Evolutionary conservation across 495 filamentous ascomycete species (phyloP).

Genomic region (Rusavskia elegans): DNA sequence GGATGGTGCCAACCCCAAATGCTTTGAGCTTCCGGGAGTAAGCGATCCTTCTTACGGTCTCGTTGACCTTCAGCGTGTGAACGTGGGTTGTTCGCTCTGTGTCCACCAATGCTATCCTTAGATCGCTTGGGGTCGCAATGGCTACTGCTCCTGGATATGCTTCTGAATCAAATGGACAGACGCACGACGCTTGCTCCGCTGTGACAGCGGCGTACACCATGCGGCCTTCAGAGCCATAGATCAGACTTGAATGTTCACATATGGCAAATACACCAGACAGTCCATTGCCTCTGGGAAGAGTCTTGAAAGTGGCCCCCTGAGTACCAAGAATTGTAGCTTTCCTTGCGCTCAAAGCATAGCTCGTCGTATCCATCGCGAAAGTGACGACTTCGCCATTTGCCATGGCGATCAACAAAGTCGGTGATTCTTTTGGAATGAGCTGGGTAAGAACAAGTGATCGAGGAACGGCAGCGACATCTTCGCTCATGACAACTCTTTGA

Average conservation of each 20-base stretch:
- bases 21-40: constrained; percentile 67
- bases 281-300: constrained; percentile 46
- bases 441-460: constrained; percentile 66
- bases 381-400: constrained; percentile 86
- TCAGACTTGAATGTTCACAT: constrained; percentile 83
- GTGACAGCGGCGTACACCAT: constrained; percentile 94
- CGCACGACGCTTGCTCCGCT: constrained; percentile 62
- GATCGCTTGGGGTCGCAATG: constrained; percentile 56
- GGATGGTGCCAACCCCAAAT: constrained; percentile 77
- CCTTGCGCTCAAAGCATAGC: constrained; percentile 46
- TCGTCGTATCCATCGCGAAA: constrained; percentile 48
- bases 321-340: constrained; percentile 79
- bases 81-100: constrained; percentile 76
- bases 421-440: constrained; percentile 42
- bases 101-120: constrained; percentile 75
- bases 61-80: constrained; percentile 54
- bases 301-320: constrained; percentile 63
- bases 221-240: constrained; percentile 75
- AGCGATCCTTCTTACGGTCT: constrained; percentile 75
- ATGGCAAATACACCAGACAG: constrained; percentile 79
- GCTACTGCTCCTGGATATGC: constrained; percentile 70
- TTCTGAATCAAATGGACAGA: constrained; percentile 68
- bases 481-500: constrained; percentile 41
- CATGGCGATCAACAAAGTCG: constrained; percentile 83
- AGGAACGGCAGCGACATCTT: constrained; percentile 53